Base-by-base conservation (phyloP, 768 basidiomycete species). In the Lentinula raphanica region DNA sequence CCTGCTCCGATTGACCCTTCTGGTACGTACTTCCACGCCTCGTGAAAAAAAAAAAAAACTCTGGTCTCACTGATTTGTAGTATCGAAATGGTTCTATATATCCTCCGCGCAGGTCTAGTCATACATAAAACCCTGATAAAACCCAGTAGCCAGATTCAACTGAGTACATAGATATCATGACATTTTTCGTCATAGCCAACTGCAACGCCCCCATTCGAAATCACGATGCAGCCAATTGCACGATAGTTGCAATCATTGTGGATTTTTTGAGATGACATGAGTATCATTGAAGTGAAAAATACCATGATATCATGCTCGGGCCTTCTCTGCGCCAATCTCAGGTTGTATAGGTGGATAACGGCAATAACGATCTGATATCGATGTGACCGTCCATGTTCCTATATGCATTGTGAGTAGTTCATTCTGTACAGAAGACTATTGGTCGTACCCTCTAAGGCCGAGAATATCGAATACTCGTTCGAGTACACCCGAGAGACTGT, bases 31-130 rank as follows among this genome's bases (percentile, higher is more conserved):
- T 29, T 46, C n/a, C 51, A 49, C 50, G 9, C 49, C 17, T 19
- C 56, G 19, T 8, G 17, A 48, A 7, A n/a, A n/a, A n/a, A n/a
- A n/a, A n/a, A n/a, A n/a, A n/a, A n/a, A 25, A 35, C 15, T 9
- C 15, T 29, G 60, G 32, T n/a, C 9, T 39, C 27, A 46, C 68
- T 23, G 49, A 12, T 66, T 2, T 21, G 23, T 62, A 92, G 91
- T 93, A 65, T 91, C 86, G 63, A 93, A 92, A 69, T 93, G 91
- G 92, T 94, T 94, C 85, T 91, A 93, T 75, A 94, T 94, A 67
- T 91, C 92, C 21, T 92, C 92, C 32, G 90, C 90, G 31, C 87
- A 88, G 62, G 88, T 92, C 60, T 53, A 15, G 28, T 50, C 49
- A 19, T 92, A 78, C n/a, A 21, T 21, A 23, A 19, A 21, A 23